A percentile compares a stretch with the other conserved stretches of the same genome.
phyloP scores from a whole-genome alignment of 2,329 filamentous ascomycete genomes.

The Aspergillus ruber region DNA sequence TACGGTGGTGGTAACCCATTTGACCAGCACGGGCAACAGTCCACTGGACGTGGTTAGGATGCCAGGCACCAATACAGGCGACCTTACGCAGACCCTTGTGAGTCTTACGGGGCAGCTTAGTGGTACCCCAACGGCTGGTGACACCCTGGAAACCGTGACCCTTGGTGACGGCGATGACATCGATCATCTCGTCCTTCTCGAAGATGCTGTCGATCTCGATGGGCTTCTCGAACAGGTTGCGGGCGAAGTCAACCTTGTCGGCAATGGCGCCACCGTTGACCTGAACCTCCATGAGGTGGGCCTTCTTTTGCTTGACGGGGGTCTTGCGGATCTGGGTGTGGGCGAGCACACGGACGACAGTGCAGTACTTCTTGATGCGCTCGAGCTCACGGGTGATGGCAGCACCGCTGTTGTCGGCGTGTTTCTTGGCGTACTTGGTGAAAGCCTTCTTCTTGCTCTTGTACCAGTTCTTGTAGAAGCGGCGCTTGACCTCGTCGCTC shows the following conservation, averaged over 20 bases:
- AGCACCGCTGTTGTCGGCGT: slow-evolving; percentile 85
- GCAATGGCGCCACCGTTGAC: slow-evolving; percentile 93
- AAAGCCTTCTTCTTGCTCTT: slow-evolving; percentile 99
- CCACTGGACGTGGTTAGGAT: slow-evolving; percentile 99
- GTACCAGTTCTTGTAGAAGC: slow-evolving; percentile 99
- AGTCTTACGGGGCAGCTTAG: slow-evolving; percentile 99
- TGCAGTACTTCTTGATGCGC: slow-evolving; percentile 99
- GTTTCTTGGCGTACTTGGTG: slow-evolving; percentile 99
- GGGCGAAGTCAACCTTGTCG: slow-evolving; percentile 95
- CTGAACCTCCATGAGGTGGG: slow-evolving; percentile 99
- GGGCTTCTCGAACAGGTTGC: slow-evolving; percentile 98
- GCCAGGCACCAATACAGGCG: slow-evolving; percentile 99
- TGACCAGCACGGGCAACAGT: slow-evolving; percentile 99
- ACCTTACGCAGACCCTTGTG: slow-evolving; percentile 99
- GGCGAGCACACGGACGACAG: slow-evolving; percentile 95
- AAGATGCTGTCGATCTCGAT: slow-evolving; percentile 90
- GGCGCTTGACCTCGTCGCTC: slow-evolving; percentile 96
- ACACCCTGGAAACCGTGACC: slow-evolving; percentile 98
- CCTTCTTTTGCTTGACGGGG: slow-evolving; percentile 99
- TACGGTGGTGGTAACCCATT: slow-evolving; percentile 99
- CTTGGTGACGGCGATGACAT: slow-evolving; percentile 99
- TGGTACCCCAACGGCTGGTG: slow-evolving; percentile 97
- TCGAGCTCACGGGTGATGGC: slow-evolving; percentile 95
- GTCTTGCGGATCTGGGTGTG: slow-evolving; percentile 99
- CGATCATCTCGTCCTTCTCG: slow-evolving; percentile 99